phyloP scores from a whole-genome alignment of 192 early-diverging fungal genomes.

The Cladochytrium replicatum region DNA sequence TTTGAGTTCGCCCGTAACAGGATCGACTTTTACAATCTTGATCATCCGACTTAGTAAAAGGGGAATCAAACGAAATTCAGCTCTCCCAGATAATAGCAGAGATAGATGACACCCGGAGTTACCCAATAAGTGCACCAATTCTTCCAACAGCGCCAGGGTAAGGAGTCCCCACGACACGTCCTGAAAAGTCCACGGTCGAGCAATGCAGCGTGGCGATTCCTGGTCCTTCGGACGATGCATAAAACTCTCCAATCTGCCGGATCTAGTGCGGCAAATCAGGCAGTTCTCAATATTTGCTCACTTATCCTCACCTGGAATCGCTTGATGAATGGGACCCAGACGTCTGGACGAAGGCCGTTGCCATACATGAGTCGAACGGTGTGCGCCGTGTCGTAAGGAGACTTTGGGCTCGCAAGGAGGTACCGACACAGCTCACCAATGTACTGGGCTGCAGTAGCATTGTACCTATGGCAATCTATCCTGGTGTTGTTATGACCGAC shows the following conservation, averaged over 20 bases:
- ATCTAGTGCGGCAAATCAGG: slow-evolving; percentile 49
- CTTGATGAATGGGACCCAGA: slow-evolving; percentile 52
- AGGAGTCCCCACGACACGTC: no score
- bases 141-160: slow-evolving; percentile 47
- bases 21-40: slow-evolving; percentile 39
- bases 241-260: slow-evolving; percentile 49
- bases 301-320: no score
- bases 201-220: slow-evolving; percentile 29
- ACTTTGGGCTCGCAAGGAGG: slow-evolving; percentile 37
- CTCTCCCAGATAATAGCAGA: slow-evolving; percentile 11
- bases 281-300: no score
- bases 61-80: slow-evolving; percentile 5
- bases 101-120: no score
- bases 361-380: slow-evolving; percentile 47
- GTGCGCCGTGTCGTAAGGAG: slow-evolving; percentile 23
- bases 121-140: slow-evolving; percentile 30
- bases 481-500: no score
- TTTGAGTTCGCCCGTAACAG: slow-evolving; percentile 40
- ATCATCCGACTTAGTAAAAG: slow-evolving; percentile 33
- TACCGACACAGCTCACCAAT: slow-evolving; percentile 65
- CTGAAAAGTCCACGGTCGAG: no score
- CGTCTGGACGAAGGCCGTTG: slow-evolving; percentile 60
- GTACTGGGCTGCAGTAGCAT: slow-evolving; percentile 34
- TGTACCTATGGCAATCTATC: slow-evolving; percentile 14
- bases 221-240: slow-evolving; percentile 56